Conservation (phyloP, 176 grass and related monocot species). For the Carex littledalei region DNA sequence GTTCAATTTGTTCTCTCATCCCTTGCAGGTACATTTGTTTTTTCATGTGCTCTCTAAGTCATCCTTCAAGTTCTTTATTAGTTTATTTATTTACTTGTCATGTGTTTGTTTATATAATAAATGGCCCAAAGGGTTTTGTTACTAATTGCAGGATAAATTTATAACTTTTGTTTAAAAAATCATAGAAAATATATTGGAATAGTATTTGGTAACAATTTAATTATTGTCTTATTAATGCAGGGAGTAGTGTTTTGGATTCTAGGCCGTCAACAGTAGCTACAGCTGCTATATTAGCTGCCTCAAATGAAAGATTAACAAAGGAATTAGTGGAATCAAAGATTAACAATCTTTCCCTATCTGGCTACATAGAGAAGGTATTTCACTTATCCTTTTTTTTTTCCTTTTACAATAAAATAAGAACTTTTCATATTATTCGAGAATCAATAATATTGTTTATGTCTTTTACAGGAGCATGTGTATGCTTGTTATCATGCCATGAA, state of each 20-base stretch:
- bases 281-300: slow-evolving; percentile 67
- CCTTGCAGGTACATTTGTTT: not conserved
- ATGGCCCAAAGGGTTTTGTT: not conserved
- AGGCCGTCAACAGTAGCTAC: slow-evolving; percentile 62
- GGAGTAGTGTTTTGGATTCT: slow-evolving; percentile 47
- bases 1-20: slow-evolving; percentile 5
- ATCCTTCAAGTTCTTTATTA: not conserved
- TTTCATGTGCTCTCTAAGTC: not conserved
- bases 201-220: not conserved
- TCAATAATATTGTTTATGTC: slow-evolving; percentile 25
- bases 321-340: slow-evolving; percentile 52
- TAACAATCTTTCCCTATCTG: slow-evolving; percentile 37
- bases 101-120: slow-evolving; percentile 42
- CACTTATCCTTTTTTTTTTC: not conserved
- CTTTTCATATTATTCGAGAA: not conserved
- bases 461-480: slow-evolving; percentile 66
- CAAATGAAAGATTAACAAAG: slow-evolving; percentile 43
- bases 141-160: not conserved
- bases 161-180: slow-evolving; percentile 14
- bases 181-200: not conserved
- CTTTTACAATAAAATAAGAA: slow-evolving; percentile 6
- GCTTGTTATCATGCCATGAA: slow-evolving; percentile 57
- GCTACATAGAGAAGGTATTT: slow-evolving; percentile 51
- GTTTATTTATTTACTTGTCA: not conserved
- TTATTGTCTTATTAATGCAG: slow-evolving; percentile 28